Base-by-base conservation (phyloP, 139 green algal genomes). In the Chlamydomonas sphaeroides region DNA sequence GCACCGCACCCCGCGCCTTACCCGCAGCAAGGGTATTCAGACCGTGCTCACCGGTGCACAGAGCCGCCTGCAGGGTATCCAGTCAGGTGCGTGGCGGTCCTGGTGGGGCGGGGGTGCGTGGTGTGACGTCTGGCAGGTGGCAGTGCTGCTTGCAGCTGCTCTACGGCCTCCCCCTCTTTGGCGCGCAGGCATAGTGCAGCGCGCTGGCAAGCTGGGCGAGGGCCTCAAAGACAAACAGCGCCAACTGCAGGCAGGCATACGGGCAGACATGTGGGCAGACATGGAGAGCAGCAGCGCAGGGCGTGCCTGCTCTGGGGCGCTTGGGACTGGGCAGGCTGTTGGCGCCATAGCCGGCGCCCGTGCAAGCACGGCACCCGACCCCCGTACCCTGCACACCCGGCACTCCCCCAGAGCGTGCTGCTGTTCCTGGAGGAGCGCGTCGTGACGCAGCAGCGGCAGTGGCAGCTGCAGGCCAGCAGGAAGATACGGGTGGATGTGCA, bases 401-500 rank as follows among this genome's bases (percentile, higher is more conserved):
- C 36, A 25, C 39, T 26, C 49, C 14, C 1, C 2, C 83, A 87
- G 74, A n/a, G 39, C 30, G 38, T 87, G 53, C 63, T 87, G 56
- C 7, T 33, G 5, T 66, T 8, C 32, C 66, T 87, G 56, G 83
- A 84, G 74, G 53, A 73, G 56, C 66, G 61, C 41, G 56, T 88
- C 15, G 39, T 69, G 20, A 65, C 85, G 0, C 85, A 72, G 18
- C 80, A 88, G 57, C 70, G 57, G 25, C 33, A 71, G 68, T 68
- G 45, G 39, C 79, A 89, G 74, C 79, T 91, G 38, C 75, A 84
- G 59, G 48, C 82, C 51, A 65, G 87, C 33, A 42, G 82, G 39
- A 83, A 75, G 66, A 75, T 78, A 57, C 74, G 69, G 18, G 88
- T 93, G 38, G 90, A 93, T 65, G 86, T 93, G 28, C 90, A 93